Evolutionary conservation across 768 basidiomycete species (phyloP).

Genomic region (Xerocomus brunneocitrinus): DNA sequence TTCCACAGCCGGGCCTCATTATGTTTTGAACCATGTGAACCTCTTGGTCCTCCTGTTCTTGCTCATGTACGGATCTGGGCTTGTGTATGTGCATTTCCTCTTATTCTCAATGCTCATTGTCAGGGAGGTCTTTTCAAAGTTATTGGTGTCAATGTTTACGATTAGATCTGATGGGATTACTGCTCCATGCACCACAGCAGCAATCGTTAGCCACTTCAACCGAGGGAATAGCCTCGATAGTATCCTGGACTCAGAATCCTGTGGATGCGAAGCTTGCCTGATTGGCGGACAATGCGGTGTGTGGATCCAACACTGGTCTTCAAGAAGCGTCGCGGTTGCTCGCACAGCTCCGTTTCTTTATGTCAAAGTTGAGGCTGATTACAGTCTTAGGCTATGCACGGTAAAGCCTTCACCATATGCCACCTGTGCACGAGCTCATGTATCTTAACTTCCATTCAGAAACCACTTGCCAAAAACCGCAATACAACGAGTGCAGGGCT

Average conservation of each 20-base stretch:
- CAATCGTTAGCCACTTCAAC: not conserved
- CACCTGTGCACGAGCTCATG: not conserved
- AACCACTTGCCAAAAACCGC: not conserved
- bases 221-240: not conserved
- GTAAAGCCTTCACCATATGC: not conserved
- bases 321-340: not conserved
- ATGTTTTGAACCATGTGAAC: too few relatives aligned
- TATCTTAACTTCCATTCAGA: not conserved
- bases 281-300: not conserved
- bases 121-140: too few relatives aligned
- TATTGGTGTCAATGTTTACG: too few relatives aligned
- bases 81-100: too few relatives aligned
- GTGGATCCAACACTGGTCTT: not conserved
- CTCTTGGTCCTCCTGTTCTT: too few relatives aligned
- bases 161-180: too few relatives aligned
- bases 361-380: not conserved
- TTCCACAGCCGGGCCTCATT: too few relatives aligned
- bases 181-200: not conserved
- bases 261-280: not conserved
- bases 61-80: too few relatives aligned
- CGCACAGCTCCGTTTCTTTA: not conserved
- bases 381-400: not conserved
- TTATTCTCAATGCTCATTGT: too few relatives aligned
- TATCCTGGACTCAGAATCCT: not conserved
- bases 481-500: not conserved